Evolutionary conservation across 805 yeast species (phyloP).

Genomic region (Saccharomycopsis vini): DNA sequence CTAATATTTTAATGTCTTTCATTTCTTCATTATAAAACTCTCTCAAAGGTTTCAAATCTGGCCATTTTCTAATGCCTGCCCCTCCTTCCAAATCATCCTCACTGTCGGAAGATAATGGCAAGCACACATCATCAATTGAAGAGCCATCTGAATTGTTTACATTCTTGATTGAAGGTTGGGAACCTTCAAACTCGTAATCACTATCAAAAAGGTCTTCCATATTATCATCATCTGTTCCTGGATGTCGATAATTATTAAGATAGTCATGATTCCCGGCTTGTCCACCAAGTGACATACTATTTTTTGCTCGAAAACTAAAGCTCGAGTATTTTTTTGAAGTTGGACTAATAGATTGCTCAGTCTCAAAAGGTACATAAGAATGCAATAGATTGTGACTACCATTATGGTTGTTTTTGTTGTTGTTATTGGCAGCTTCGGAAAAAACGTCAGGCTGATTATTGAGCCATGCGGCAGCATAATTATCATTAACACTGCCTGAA

Average conservation of each 20-base stretch:
- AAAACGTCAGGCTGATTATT: not conserved
- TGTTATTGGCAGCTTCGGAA: too few species aligned
- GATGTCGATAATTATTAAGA: not conserved
- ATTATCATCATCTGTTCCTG: constrained; percentile 3
- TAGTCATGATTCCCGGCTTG: not conserved
- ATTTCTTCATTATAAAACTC: constrained; percentile 71
- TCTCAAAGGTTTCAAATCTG: constrained; percentile 65
- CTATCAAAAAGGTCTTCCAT: constrained; percentile 17
- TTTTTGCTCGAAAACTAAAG: constrained; percentile 11
- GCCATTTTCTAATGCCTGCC: constrained; percentile 52
- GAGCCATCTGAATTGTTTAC: constrained; percentile 37
- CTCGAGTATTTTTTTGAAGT: constrained; percentile 3
- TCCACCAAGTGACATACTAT: constrained; percentile 3
- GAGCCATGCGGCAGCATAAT: not conserved
- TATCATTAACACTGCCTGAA: not conserved
- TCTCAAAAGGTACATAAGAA: not conserved
- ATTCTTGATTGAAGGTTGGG: constrained; percentile 11
- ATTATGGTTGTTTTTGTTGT: not conserved
- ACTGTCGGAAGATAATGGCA: constrained; percentile 52
- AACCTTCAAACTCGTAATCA: constrained; percentile 15
- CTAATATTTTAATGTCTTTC: constrained; percentile 31
- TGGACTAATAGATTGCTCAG: not conserved
- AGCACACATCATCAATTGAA: constrained; percentile 85
- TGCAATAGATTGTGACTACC: not conserved
- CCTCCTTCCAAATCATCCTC: constrained; percentile 22